These are phyloP conservation scores for Ustilago cynodontis DNA, from an alignment of 1,284 basidiomycete species.

Conservation along the genomic window DNA sequence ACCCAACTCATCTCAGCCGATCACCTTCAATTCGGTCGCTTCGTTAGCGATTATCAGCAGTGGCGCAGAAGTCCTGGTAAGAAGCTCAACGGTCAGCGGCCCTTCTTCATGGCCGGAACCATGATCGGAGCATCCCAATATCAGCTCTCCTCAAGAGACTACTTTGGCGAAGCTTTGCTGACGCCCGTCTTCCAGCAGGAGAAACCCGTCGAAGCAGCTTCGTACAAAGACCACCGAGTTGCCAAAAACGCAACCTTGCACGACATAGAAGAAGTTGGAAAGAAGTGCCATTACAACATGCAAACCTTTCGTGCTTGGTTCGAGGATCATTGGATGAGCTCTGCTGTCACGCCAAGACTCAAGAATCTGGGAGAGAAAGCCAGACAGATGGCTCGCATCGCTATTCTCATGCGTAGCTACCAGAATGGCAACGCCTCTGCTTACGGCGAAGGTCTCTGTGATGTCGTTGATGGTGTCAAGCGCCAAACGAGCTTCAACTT, in stretches of 20 bases:
- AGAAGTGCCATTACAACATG: slow-evolving; percentile 31
- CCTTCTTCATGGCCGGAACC: slow-evolving; percentile 50
- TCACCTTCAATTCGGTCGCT: slow-evolving; percentile 44
- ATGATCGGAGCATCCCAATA: slow-evolving; percentile 26
- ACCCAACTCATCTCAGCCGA: slow-evolving; percentile 33
- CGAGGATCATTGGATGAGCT: slow-evolving; percentile 26
- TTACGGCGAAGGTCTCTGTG: slow-evolving; percentile 43
- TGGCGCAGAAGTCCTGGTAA: slow-evolving; percentile 36
- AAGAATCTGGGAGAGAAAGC: slow-evolving; percentile 22
- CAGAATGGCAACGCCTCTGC: slow-evolving; percentile 45
- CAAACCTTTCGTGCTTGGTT: slow-evolving; percentile 34
- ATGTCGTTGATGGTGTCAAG: slow-evolving; percentile 50
- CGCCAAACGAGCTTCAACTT: slow-evolving; percentile 46
- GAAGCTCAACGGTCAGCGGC: neutral
- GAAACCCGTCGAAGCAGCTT: slow-evolving; percentile 18
- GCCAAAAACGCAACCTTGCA: slow-evolving; percentile 3
- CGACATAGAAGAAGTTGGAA: slow-evolving; percentile 27
- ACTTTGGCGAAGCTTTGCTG: slow-evolving; percentile 32
- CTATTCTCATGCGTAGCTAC: slow-evolving; percentile 37
- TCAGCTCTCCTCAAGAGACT: slow-evolving; percentile 23
- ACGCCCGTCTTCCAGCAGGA: slow-evolving; percentile 39
- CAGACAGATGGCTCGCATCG: slow-evolving; percentile 39
- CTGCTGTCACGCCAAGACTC: slow-evolving; percentile 21
- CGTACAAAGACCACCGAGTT: slow-evolving; percentile 9
- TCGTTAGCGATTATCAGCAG: slow-evolving; percentile 28